phyloP scores from a whole-genome alignment of 78 protist genomes.

The Mastigamoeba balamuthi region DNA sequence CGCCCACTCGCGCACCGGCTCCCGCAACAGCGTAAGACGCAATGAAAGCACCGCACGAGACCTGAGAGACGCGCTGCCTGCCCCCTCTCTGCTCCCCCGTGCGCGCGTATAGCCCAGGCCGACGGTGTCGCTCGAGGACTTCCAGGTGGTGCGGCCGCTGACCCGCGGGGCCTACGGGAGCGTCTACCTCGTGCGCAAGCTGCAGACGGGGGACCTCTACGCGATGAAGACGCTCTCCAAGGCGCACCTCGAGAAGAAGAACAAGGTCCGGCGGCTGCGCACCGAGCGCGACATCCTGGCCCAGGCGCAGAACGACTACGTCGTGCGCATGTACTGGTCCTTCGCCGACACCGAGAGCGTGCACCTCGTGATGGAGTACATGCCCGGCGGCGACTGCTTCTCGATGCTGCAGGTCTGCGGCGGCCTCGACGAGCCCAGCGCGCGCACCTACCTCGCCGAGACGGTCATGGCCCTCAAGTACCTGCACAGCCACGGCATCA shows the following conservation, averaged over 20 bases:
- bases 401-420: conserved; percentile 35
- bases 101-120: too few species aligned
- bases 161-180: too few species aligned
- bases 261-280: conserved; percentile 41
- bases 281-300: conserved; percentile 60
- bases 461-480: conserved; percentile 50
- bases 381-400: conserved; percentile 77
- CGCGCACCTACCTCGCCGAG: conserved; percentile 72
- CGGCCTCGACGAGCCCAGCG: conserved; percentile 37
- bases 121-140: too few species aligned
- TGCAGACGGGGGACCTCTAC: conserved; percentile 62
- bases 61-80: too few species aligned
- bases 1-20: too few species aligned
- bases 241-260: conserved; percentile 66
- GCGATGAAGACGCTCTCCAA: conserved; percentile 74
- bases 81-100: too few species aligned
- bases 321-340: conserved; percentile 58
- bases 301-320: conserved; percentile 37
- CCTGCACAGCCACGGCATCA: conserved; percentile 54
- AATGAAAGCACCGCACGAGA: too few species aligned
- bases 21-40: too few species aligned
- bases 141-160: too few species aligned
- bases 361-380: conserved; percentile 44
- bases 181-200: too few species aligned
- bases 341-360: conserved; percentile 43